Evolutionary conservation across 1,284 basidiomycete genomes (phyloP).

Genomic region (Chiua sp.): DNA sequence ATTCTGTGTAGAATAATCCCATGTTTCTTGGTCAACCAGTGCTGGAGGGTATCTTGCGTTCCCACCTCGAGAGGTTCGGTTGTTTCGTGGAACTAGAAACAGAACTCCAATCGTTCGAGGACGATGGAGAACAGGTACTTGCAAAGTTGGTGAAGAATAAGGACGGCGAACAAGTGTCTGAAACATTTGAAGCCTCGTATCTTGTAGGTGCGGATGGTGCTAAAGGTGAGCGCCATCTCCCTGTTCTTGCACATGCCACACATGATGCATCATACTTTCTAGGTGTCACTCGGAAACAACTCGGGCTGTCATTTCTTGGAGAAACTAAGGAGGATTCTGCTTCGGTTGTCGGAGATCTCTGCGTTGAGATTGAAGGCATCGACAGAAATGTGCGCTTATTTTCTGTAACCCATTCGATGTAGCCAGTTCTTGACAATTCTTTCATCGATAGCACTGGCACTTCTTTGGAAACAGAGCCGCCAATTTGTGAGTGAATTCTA

Average conservation of each 20-base stretch:
- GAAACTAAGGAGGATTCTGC: constrained; percentile 43
- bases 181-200: constrained; percentile 33
- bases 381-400: too few species aligned
- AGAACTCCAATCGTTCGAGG: constrained; percentile 38
- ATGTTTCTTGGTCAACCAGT: constrained; percentile 38
- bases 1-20: constrained; percentile 5
- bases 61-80: constrained; percentile 32
- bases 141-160: constrained; percentile 29
- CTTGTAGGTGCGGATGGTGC: constrained; percentile 48
- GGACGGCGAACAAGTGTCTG: constrained; percentile 15
- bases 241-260: not conserved
- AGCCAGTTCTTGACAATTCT: too few species aligned
- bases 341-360: constrained; percentile 49
- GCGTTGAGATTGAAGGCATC: constrained; percentile 28
- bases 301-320: constrained; percentile 40
- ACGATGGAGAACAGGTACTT: constrained; percentile 29
- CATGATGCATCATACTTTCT: too few species aligned
- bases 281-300: constrained; percentile 46
- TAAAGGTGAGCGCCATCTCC: constrained; percentile 20
- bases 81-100: constrained; percentile 38
- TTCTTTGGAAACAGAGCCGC: constrained; percentile 24
- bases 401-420: too few species aligned
- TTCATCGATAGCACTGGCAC: constrained; percentile 15
- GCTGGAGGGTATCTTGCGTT: constrained; percentile 39
- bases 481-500: constrained; percentile 9